Percentiles rank a stretch among this genome's conserved stretches.
Conservation (phyloP, 2,329 filamentous ascomycete genomes). For the Pseudogymnoascus destructans region DNA sequence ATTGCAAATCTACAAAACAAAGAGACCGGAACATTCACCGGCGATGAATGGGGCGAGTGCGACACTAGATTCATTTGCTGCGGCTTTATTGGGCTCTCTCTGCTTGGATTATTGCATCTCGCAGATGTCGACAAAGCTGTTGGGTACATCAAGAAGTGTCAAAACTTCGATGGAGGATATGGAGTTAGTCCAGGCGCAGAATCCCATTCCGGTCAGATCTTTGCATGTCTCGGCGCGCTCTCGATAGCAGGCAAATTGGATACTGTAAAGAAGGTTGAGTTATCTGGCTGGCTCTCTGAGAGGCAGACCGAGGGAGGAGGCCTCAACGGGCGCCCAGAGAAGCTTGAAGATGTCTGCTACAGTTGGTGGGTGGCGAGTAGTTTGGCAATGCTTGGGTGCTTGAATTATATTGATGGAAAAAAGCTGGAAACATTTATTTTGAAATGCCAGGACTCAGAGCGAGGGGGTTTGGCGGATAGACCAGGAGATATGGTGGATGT, state of each 20-base stretch:
- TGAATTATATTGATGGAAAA: conserved; percentile 85
- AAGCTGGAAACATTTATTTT: conserved; percentile 75
- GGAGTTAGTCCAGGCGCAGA: conserved; percentile 82
- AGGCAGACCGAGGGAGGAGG: conserved; percentile 78
- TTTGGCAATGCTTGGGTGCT: conserved; percentile 71
- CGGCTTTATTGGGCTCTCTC: conserved; percentile 76
- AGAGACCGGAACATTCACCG: conserved; percentile 74
- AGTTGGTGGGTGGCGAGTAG: conserved; percentile 98
- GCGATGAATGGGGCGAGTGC: conserved; percentile 92
- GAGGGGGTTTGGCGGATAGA: conserved; percentile 77
- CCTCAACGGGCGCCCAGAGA: conserved; percentile 88
- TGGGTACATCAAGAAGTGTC: conserved; percentile 64
- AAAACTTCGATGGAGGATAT: conserved; percentile 91
- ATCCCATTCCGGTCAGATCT: conserved; percentile 90
- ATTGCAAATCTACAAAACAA: conserved; percentile 72
- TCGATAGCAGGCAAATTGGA: conserved; percentile 73
- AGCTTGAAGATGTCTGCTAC: conserved; percentile 93
- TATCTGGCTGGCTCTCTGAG: conserved; percentile 87
- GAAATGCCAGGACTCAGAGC: conserved; percentile 70
- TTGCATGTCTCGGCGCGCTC: conserved; percentile 81
- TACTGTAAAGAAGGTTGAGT: conserved; percentile 65
- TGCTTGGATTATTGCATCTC: conserved; percentile 59
- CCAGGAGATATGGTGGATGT: conserved; percentile 95
- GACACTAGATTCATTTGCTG: conserved; percentile 92
- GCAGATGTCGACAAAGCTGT: conserved; percentile 74